Conservation (phyloP, 768 basidiomycete genomes). For the Leccinellum rugosiceps region DNA sequence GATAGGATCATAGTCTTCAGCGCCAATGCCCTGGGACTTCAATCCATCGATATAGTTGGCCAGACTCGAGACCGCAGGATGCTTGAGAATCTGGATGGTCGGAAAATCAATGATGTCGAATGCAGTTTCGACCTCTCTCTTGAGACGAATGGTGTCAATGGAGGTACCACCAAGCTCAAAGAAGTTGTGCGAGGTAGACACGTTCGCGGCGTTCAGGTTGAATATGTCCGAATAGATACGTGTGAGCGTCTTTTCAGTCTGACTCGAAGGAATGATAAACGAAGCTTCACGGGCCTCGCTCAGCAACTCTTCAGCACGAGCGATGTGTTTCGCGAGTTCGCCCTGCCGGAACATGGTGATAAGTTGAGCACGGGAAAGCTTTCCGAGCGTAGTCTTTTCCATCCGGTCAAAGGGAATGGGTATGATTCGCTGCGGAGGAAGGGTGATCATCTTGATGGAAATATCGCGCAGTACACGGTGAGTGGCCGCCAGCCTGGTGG, state of each 20-base stretch:
- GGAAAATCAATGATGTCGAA: not conserved
- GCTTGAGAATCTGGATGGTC: not conserved
- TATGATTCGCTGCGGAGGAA: not conserved
- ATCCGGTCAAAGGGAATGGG: not conserved
- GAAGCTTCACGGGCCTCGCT: not conserved
- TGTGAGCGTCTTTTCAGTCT: not conserved
- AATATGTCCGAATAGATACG: not conserved
- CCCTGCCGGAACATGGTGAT: not conserved
- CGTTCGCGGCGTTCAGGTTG: not conserved
- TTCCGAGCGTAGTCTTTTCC: not conserved
- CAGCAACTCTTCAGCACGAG: not conserved
- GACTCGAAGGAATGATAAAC: not conserved
- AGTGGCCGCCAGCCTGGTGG: not conserved
- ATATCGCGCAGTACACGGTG: not conserved
- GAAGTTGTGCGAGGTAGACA: not conserved
- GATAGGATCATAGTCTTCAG: constrained; percentile 1
- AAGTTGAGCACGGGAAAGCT: not conserved
- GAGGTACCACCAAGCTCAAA: not conserved
- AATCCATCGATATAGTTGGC: not conserved
- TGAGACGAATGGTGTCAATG: not conserved
- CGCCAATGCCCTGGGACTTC: not conserved
- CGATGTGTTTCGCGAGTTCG: not conserved
- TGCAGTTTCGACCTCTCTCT: not conserved
- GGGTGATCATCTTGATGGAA: not conserved
- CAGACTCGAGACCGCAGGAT: not conserved